Base-by-base conservation (phyloP, 495 filamentous ascomycete species). In the Aspergillus nanangensis region DNA sequence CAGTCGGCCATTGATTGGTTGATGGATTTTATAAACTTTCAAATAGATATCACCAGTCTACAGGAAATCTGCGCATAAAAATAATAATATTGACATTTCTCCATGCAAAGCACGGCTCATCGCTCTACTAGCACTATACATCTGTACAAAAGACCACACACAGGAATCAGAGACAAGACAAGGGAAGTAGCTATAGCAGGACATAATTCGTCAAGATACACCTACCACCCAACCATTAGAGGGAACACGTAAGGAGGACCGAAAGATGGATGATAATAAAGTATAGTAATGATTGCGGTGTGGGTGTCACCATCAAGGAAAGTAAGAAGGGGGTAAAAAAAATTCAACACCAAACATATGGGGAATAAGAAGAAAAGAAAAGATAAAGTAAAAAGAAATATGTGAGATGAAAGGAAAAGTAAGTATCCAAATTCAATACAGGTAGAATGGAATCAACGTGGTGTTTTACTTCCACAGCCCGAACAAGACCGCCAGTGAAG, bases 111-210 rank as follows among this genome's bases (percentile, higher is more conserved):
- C 53, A 49, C 46, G 48, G 53, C 48, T 55, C 56, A 57, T 60
- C 45, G 41, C 39, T 57, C 41, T 47, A 53, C 53, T 41, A 44
- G 43, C 50, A 65, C 44, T 53, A 60, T 57, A 64, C 60, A 62
- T 61, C 56, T 71, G 65, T 71, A 69, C 64, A 71, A 45, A 61
- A 48, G 53, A 46, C 40, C 20, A 55, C 51, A 27, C 36, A 41
- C 44, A 36, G 55, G 34, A 45, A 35, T 42, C 43, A 57, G 44
- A 48, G 43, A 18, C 34, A 45, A 54, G 45, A 43, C 46, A 25
- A 45, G 55, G 53, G 45, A 32, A 50, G 42, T 33, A 38, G 25
- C 11, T 29, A 29, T 29, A 58, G 45, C 41, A 37, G 39, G 50
- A 38, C 50, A 56, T 56, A 40, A 56, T 47, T 63, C 56, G 55